These are phyloP conservation scores for Sporobolus alterniflorus DNA, from an alignment of 202 grass and related monocot genomes.

Conservation along the genomic window DNA sequence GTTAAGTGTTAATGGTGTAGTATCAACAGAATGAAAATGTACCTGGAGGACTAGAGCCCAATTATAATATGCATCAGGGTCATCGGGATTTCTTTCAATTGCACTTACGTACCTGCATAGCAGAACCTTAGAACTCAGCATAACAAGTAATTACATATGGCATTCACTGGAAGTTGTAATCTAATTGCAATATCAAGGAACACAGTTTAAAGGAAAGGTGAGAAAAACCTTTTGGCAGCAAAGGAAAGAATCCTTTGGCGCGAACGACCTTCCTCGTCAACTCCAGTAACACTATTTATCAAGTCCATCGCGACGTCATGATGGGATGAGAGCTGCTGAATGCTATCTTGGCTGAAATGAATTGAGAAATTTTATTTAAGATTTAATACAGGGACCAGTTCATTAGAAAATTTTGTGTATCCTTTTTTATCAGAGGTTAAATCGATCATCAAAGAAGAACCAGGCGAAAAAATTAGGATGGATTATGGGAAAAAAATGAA, in stretches of 20 bases:
- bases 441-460: too few relatives aligned
- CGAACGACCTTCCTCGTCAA: constrained; percentile 95
- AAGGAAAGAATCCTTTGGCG: constrained; percentile 98
- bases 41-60: constrained; percentile 99
- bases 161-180: neutral
- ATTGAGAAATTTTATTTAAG: constrained; percentile 26
- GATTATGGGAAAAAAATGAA: too few relatives aligned
- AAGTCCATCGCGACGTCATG: constrained; percentile 91
- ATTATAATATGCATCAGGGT: constrained; percentile 98
- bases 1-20: constrained; percentile 6
- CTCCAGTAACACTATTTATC: constrained; percentile 96
- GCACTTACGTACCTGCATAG: constrained; percentile 86
- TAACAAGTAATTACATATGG: constrained; percentile 19
- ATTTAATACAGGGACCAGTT: neutral
- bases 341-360: constrained; percentile 74
- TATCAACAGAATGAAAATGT: constrained; percentile 27
- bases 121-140: constrained; percentile 22
- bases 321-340: constrained; percentile 62
- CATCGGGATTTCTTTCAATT: constrained; percentile 95
- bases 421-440: too few relatives aligned
- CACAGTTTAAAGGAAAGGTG: constrained; percentile 23
- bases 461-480: too few relatives aligned
- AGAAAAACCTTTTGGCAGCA: constrained; percentile 93
- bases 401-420: neutral
- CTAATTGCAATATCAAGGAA: constrained; percentile 16